phyloP scores from a whole-genome alignment of 2,329 filamentous ascomycete species.

The Pseudogymnoascus sp. region DNA sequence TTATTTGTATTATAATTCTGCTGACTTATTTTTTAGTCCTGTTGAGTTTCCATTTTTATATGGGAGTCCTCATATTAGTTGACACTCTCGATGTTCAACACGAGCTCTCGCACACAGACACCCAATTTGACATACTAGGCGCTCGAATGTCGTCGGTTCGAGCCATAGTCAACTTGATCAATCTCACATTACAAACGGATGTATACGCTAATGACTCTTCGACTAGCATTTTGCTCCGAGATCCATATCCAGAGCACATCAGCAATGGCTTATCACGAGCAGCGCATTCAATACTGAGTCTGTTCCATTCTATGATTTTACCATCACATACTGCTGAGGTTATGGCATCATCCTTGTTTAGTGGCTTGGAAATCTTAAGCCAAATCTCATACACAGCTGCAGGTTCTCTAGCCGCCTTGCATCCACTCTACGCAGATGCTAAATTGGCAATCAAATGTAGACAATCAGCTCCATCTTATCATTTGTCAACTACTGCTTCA shows the following conservation, averaged over 20 bases:
- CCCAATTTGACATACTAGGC: neutral
- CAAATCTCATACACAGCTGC: slow-evolving; percentile 5
- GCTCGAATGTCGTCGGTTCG: neutral
- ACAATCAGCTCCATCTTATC: neutral
- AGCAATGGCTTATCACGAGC: neutral
- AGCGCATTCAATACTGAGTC: neutral
- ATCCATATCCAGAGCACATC: slow-evolving; percentile 3
- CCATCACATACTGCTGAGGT: neutral
- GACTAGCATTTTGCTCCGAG: neutral
- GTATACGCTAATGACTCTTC: neutral
- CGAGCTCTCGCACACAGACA: neutral
- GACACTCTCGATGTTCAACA: neutral
- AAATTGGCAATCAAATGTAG: neutral
- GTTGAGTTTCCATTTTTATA: neutral
- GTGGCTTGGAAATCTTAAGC: neutral
- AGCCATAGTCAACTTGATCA: neutral
- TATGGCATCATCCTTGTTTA: neutral
- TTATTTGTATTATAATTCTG: neutral
- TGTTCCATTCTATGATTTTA: neutral
- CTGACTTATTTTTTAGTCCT: neutral
- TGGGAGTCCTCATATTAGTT: slow-evolving; percentile 2
- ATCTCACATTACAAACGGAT: neutral
- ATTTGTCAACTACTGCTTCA: neutral
- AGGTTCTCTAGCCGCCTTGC: neutral
- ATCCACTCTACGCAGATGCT: neutral